Evolutionary conservation across 495 filamentous ascomycete genomes (phyloP), one percentile per base, ranked within the genome.

Genomic region (Neurospora sublineolata): DNA sequence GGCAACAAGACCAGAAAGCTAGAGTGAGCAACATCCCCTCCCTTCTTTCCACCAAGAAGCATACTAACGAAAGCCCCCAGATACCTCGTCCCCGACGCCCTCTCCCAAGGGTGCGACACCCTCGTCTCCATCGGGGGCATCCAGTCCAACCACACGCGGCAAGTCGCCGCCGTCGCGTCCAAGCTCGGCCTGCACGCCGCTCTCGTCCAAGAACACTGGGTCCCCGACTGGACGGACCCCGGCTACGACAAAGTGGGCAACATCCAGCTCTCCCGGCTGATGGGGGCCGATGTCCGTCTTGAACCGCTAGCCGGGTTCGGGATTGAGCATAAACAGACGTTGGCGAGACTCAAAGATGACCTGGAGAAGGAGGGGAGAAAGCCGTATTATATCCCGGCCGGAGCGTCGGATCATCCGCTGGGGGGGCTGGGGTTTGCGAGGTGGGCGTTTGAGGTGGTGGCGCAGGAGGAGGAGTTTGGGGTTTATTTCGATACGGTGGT

Each of bases 1-100:
- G 89, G 87, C 58, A 90, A 91, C 80, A 91, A 91, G 79, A 87
- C 85, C 20, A 82, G 88, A 30, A 91, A 91, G 77, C 81, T 91
- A 0, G 88, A 91, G 82, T 90, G 83, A 73, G 77, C 72, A 7
- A 12, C 10, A 14, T 20, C 36, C 20, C 36, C 12, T 42, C 39
- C 41, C 37, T 27, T 16, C 18, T 68, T 11, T 33, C 36, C 27
- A 41, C 71, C 3, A 39, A 42, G 60, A 9, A 20, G 6, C 27
- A n/a, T n/a, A 9, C 8, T 16, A n/a, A 67, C 73, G 68, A 70
- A 37, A 70, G 27, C 20, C 37, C 42, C 38, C 52, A 85, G 83
- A 78, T 85, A 85, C 70, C 83, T 89, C 37, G 77, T 87, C 58
- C 82, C 87, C 6, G 87, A 89, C 27, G 89, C 88, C 10, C 78